phyloP scores from a whole-genome alignment of 108 stramenopile genomes.

The Fragilaria radians region DNA sequence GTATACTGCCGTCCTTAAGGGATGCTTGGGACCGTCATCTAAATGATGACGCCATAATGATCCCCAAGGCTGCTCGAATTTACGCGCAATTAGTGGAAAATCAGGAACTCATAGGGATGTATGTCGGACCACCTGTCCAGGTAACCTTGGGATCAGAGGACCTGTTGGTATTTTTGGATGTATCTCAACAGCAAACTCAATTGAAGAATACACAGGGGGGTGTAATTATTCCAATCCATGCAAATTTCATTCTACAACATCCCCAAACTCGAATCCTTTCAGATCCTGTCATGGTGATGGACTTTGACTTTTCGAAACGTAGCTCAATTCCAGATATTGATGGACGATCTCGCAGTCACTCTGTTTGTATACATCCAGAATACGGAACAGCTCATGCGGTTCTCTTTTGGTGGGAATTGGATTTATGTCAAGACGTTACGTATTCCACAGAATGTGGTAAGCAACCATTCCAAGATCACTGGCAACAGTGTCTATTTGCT shows the following conservation, averaged over 20 bases:
- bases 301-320: constrained; percentile 49
- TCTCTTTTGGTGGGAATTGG: constrained; percentile 81
- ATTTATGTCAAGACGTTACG: constrained; percentile 38
- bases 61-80: constrained; percentile 62
- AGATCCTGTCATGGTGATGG: constrained; percentile 38
- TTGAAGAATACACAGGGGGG: neutral
- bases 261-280: constrained; percentile 20
- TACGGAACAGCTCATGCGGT: constrained; percentile 58
- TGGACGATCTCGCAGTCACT: constrained; percentile 21
- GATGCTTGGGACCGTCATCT: constrained; percentile 81
- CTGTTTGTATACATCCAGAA: constrained; percentile 11
- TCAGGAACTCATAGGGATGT: constrained; percentile 1
- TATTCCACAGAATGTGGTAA: constrained; percentile 25
- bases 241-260: constrained; percentile 6
- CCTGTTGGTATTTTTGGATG: neutral
- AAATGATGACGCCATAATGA: constrained; percentile 43
- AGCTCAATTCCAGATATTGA: constrained; percentile 36
- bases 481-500: constrained; percentile 70
- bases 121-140: neutral
- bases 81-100: constrained; percentile 50
- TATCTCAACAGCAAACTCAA: neutral
- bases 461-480: constrained; percentile 76
- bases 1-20: constrained; percentile 62
- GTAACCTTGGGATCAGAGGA: neutral
- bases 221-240: constrained; percentile 34